Percentiles rank a stretch among this genome's conserved stretches.
Conservation (phyloP, 805 yeast genomes). For the Jamesozyma hellenica region DNA sequence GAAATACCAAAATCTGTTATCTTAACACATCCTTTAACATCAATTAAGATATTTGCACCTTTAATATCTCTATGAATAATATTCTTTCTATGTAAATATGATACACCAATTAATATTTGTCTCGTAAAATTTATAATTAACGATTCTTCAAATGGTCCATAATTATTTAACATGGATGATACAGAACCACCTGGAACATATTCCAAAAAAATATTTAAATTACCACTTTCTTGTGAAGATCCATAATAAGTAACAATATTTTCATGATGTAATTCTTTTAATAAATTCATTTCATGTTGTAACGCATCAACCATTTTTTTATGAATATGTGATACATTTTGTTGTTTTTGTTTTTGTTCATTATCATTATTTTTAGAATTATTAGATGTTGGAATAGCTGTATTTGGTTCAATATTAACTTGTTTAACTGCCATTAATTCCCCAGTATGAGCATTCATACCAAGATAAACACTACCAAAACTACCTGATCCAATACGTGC, state of each 20-base stretch:
- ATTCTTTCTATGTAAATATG: slow-evolving; percentile 62
- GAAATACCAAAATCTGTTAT: slow-evolving; percentile 85
- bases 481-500: slow-evolving; percentile 90
- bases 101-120: slow-evolving; percentile 67
- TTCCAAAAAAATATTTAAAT: slow-evolving; percentile 68
- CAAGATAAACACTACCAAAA: slow-evolving; percentile 87
- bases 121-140: slow-evolving; percentile 59
- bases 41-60: slow-evolving; percentile 79
- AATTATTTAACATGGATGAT: slow-evolving; percentile 57
- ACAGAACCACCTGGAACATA: slow-evolving; percentile 70
- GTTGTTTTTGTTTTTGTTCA: slow-evolving; percentile 7
- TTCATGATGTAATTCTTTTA: slow-evolving; percentile 75
- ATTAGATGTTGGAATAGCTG: neutral
- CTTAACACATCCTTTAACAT: slow-evolving; percentile 70
- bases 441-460: slow-evolving; percentile 85
- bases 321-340: slow-evolving; percentile 28
- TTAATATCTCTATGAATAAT: slow-evolving; percentile 82
- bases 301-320: slow-evolving; percentile 65
- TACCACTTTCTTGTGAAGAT: slow-evolving; percentile 62
- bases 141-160: slow-evolving; percentile 75
- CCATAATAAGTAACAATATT: slow-evolving; percentile 91
- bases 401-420: slow-evolving; percentile 45
- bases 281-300: slow-evolving; percentile 67
- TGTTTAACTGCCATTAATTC: slow-evolving; percentile 96
- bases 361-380: slow-evolving; percentile 24